These are phyloP conservation scores for Penicillium mononematosum DNA, from an alignment of 495 filamentous ascomycete genomes.

Conservation along the genomic window DNA sequence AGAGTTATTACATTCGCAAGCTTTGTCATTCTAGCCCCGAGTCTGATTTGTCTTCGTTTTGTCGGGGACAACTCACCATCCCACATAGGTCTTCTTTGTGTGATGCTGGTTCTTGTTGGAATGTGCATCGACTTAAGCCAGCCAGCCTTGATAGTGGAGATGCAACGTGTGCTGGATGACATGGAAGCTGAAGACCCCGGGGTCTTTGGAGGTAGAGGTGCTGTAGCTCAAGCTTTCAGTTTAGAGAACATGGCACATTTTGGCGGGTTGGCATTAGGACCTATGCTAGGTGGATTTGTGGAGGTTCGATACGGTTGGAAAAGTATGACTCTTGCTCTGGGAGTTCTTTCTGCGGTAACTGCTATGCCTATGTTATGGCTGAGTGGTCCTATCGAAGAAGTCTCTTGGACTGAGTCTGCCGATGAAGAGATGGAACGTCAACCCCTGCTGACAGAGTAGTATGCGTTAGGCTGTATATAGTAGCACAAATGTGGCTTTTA, in stretches of 20 bases:
- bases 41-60: slow-evolving; percentile 51
- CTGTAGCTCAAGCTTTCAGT: slow-evolving; percentile 56
- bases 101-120: slow-evolving; percentile 27
- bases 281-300: slow-evolving; percentile 21
- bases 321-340: slow-evolving; percentile 22
- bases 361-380: slow-evolving; percentile 24
- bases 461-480: background rate
- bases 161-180: slow-evolving; percentile 57
- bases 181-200: slow-evolving; percentile 56
- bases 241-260: slow-evolving; percentile 50
- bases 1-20: slow-evolving; percentile 46
- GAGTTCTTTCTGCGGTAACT: slow-evolving; percentile 23
- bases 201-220: slow-evolving; percentile 46
- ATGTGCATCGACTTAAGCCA: slow-evolving; percentile 28
- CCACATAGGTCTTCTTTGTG: slow-evolving; percentile 33
- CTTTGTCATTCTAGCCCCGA: slow-evolving; percentile 46
- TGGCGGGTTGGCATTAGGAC: slow-evolving; percentile 19
- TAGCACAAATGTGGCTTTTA: background rate
- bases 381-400: slow-evolving; percentile 8
- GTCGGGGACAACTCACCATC: slow-evolving; percentile 29
- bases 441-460: slow-evolving; percentile 10
- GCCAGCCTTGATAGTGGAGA: slow-evolving; percentile 52
- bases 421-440: slow-evolving; percentile 14
- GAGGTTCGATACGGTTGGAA: slow-evolving; percentile 18
- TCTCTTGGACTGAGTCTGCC: slow-evolving; percentile 9